Percentiles rank a stretch among this genome's conserved stretches.
phyloP scores from a whole-genome alignment of 257 asterid genomes.

The Solanum chiquidenum region DNA sequence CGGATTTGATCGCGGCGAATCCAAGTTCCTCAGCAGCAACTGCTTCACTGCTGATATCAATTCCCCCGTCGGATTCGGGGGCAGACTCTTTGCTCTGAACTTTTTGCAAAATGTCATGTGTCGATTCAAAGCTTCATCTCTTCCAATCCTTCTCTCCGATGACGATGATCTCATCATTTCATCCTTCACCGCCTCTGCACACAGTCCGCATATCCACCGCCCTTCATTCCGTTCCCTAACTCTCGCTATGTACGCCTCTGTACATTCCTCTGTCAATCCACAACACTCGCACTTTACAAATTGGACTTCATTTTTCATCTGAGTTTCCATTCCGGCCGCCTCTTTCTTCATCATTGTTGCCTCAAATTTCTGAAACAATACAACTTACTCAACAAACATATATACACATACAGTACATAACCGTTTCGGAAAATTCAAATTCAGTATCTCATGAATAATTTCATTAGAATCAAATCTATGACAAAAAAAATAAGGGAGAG shows the following conservation, averaged over 20 bases:
- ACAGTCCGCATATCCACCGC: constrained; percentile 87
- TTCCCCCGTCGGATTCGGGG: constrained; percentile 39
- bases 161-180: constrained; percentile 35
- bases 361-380: background rate
- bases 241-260: constrained; percentile 46
- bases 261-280: constrained; percentile 78
- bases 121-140: constrained; percentile 57
- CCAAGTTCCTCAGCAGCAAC: constrained; percentile 57
- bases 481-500: background rate
- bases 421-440: background rate
- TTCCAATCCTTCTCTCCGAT: constrained; percentile 30
- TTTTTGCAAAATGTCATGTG: constrained; percentile 70
- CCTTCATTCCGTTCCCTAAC: constrained; percentile 55
- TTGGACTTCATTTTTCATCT: constrained; percentile 27
- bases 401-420: background rate
- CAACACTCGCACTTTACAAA: constrained; percentile 70
- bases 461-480: too few relatives aligned
- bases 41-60: constrained; percentile 67
- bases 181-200: constrained; percentile 78
- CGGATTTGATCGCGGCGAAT: constrained; percentile 52
- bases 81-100: constrained; percentile 46
- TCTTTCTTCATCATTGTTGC: background rate
- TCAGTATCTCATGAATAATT: too few relatives aligned
- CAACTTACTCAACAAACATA: background rate
- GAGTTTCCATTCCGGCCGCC: background rate